Conservation (phyloP, 805 yeast genomes). For the Candida maltosa region DNA sequence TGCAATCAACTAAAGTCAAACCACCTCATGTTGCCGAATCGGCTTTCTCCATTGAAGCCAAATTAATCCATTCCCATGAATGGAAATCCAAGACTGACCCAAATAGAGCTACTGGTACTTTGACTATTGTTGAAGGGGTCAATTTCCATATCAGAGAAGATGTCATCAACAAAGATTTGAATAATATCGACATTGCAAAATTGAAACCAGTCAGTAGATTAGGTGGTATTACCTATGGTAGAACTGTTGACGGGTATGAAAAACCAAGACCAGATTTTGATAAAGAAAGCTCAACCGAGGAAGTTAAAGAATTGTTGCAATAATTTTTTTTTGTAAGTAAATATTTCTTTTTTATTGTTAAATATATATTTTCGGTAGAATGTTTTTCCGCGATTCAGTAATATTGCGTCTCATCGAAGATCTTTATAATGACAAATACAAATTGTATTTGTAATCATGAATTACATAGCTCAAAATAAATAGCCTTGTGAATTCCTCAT, state of each 20-base stretch:
- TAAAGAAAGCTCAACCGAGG: slow-evolving; percentile 9
- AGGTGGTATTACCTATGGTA: slow-evolving; percentile 45
- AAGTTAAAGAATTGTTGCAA: slow-evolving; percentile 5
- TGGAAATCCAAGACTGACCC: slow-evolving; percentile 42
- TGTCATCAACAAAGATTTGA: slow-evolving; percentile 37
- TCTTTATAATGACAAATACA: no score
- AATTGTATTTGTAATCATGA: no score
- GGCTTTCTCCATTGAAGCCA: slow-evolving; percentile 58
- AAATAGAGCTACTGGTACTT: slow-evolving; percentile 29
- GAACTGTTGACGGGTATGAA: slow-evolving; percentile 45
- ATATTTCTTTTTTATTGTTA: no score
- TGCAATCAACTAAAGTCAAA: slow-evolving; percentile 41
- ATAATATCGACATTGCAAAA: slow-evolving; percentile 41
- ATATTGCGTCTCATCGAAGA: no score
- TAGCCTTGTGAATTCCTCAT: no score
- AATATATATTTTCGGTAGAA: no score
- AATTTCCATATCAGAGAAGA: slow-evolving; percentile 58
- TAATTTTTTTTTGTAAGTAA: no score
- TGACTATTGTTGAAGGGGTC: slow-evolving; percentile 52
- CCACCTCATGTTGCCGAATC: slow-evolving; percentile 61
- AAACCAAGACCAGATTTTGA: slow-evolving; percentile 41
- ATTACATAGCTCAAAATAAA: no score
- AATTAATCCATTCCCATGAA: slow-evolving; percentile 41
- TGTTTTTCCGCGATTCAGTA: no score
- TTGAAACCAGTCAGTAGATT: slow-evolving; percentile 54